Conservation (phyloP, 2,329 filamentous ascomycete genomes). For the Beauveria asiatica region DNA sequence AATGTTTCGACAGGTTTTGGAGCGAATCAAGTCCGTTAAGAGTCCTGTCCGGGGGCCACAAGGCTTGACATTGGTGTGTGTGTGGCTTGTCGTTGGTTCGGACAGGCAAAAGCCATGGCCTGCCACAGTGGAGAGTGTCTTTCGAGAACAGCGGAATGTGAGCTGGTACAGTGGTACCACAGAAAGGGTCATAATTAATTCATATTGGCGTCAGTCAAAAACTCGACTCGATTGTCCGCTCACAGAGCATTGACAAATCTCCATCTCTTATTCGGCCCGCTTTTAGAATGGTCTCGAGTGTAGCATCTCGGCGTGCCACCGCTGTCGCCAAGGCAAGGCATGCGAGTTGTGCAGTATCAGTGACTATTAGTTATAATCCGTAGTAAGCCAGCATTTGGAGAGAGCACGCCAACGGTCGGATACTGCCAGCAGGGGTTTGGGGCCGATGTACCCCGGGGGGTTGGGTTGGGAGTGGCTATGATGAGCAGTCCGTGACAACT, state of each 20-base stretch:
- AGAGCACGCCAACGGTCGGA: background rate
- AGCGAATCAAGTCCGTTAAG: background rate
- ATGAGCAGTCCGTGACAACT: background rate
- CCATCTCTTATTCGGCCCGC: background rate
- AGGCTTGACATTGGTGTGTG: background rate
- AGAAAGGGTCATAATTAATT: background rate
- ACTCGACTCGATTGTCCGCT: background rate
- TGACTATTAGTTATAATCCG: background rate
- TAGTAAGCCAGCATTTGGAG: background rate
- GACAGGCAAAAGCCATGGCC: background rate
- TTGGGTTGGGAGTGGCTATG: background rate
- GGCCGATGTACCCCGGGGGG: background rate
- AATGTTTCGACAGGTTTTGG: background rate
- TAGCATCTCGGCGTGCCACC: background rate
- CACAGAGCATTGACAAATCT: background rate
- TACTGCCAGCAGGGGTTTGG: background rate
- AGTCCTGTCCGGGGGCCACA: background rate
- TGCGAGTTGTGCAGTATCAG: background rate
- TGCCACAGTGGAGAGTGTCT: background rate
- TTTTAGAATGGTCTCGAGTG: background rate
- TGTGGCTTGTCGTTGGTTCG: background rate
- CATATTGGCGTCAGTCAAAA: background rate
- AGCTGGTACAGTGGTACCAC: no score
- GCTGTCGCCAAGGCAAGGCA: background rate
- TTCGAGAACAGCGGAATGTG: background rate